Evolutionary conservation across 2,329 filamentous ascomycete genomes (phyloP), one percentile per base, ranked within the genome.

Genomic region (Ilyonectria destructans): DNA sequence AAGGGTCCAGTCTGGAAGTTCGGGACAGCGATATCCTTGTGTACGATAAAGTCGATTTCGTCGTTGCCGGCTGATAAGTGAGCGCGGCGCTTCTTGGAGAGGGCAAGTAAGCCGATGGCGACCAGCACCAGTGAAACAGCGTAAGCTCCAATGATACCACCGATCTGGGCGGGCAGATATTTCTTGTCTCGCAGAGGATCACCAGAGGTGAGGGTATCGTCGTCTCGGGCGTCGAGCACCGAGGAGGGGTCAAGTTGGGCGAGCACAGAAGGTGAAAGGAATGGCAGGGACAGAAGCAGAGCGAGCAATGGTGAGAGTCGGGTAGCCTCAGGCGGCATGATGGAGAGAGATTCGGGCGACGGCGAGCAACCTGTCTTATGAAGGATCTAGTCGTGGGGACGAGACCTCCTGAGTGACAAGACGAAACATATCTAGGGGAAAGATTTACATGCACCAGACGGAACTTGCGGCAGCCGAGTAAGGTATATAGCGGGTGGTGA

Each of bases 111-210:
- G 54, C 89, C 83, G 37, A 89, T 84, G 74, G 93, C 91, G 75
- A 96, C 89, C 75, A 96, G 81, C 76, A 94, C 86, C 77, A 97
- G 87, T 40, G 90, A 93, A 68, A 94, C 80, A 66, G 95, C 87
- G 89, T 98, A 98, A 67, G 93, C 91, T 69, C 91, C 94, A 67
- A 96, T 87, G 68, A 98, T 93, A 72, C 91, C 94, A 71, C 93
- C 92, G 74, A 98, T 91, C 81, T 98, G 92, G 67, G 90, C 91
- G 19, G 95, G 94, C 23, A 98, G 88, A 63, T 92, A 89, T 19
- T 86, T 82, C 70, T 84, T 83, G 78, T 95, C 86, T 74, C 90
- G 85, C 56, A 89, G 80, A 43, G 91, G 88, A 74, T 86, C 81
- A 62, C 85, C 85, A 46, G 90, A 90, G 51, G 90, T 79, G 9